phyloP scores from a whole-genome alignment of 2,329 filamentous ascomycete genomes.

The Emmonsiellopsis sp. region DNA sequence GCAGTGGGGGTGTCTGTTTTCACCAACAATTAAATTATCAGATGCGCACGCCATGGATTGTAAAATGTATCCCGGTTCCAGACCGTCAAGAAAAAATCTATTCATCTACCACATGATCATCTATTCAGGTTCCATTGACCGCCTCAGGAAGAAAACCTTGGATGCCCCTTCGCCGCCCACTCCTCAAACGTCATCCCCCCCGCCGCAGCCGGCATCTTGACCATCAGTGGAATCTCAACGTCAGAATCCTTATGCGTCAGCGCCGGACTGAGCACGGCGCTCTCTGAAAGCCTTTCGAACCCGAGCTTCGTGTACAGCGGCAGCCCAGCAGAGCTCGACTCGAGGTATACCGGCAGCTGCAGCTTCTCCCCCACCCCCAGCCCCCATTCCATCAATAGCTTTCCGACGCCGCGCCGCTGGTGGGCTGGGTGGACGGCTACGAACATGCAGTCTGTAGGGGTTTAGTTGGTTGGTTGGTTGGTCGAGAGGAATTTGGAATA shows the following conservation, averaged over 20 bases:
- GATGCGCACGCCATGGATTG: no score
- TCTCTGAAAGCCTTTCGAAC: slow-evolving; percentile 31
- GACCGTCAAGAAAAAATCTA: no score
- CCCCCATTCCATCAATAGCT: slow-evolving; percentile 30
- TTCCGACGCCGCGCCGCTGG: slow-evolving; percentile 31
- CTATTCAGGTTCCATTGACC: no score
- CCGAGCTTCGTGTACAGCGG: slow-evolving; percentile 31
- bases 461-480: neutral
- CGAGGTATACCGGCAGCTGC: slow-evolving; percentile 27
- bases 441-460: slow-evolving; percentile 24
- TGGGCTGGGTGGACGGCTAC: slow-evolving; percentile 35
- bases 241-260: slow-evolving; percentile 27
- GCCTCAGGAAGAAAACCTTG: neutral
- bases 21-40: neutral
- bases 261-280: slow-evolving; percentile 30
- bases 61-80: no score
- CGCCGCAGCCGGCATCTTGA: slow-evolving; percentile 29
- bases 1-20: neutral
- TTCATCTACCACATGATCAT: neutral
- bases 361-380: slow-evolving; percentile 27
- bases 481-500: no score
- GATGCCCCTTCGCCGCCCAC: slow-evolving; percentile 17
- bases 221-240: slow-evolving; percentile 34
- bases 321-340: slow-evolving; percentile 27
- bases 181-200: slow-evolving; percentile 26